Percentiles rank a stretch among this genome's conserved stretches.
Conservation (phyloP, 768 basidiomycete species). For the Pleurotus salmoneostramineus region DNA sequence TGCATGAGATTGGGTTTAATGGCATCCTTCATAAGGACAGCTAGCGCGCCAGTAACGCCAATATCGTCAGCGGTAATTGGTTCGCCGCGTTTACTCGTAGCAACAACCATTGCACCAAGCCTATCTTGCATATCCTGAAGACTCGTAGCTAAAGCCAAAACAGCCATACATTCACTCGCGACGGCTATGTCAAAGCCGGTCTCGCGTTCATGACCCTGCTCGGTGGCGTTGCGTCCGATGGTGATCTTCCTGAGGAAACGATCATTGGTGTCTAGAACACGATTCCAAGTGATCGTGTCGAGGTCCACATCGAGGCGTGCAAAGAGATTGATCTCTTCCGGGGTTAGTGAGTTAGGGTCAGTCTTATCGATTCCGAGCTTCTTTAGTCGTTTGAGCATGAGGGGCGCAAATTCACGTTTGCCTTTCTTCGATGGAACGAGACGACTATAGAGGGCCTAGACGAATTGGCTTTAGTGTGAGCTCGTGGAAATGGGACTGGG, state of each 20-base stretch:
- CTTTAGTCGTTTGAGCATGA: conserved; percentile 93
- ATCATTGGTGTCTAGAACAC: conserved; percentile 95
- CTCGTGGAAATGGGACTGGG: background rate
- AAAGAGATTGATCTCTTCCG: conserved; percentile 87
- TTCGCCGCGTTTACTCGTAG: conserved; percentile 85
- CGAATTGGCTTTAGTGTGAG: background rate
- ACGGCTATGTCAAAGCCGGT: conserved; percentile 97
- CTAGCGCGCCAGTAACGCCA: conserved; percentile 91
- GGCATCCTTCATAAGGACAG: conserved; percentile 97
- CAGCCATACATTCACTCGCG: conserved; percentile 97
- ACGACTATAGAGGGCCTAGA: conserved; percentile 79
- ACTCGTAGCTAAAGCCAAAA: conserved; percentile 86
- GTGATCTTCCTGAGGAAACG: conserved; percentile 94
- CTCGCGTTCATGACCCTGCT: conserved; percentile 83
- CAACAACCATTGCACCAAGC: conserved; percentile 96
- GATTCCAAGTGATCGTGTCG: conserved; percentile 95
- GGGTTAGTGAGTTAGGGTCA: conserved; percentile 85
- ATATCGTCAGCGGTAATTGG: conserved; percentile 96
- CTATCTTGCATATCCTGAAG: conserved; percentile 89
- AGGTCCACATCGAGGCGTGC: conserved; percentile 90
- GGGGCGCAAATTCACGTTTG: conserved; percentile 88
- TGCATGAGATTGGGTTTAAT: conserved; percentile 99
- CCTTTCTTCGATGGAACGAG: conserved; percentile 93
- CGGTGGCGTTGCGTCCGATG: conserved; percentile 86
- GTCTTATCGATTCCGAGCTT: conserved; percentile 96